phyloP scores from a whole-genome alignment of 495 filamentous ascomycete genomes.

The Hypomontagnella submonticulosa region DNA sequence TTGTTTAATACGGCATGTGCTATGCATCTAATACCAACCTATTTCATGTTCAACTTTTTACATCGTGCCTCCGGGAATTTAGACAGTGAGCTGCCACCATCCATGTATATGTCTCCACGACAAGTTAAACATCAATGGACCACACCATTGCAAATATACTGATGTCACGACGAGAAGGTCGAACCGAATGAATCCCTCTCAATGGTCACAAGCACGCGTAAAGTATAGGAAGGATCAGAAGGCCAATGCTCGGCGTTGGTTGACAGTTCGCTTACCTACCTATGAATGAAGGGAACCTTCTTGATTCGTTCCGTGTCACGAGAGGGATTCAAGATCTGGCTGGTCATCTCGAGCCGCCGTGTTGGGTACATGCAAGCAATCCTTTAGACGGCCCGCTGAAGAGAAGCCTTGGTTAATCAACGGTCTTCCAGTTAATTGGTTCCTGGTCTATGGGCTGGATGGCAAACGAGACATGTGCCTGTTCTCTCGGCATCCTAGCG shows the following conservation, averaged over 20 bases:
- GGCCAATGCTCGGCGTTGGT: slow-evolving; percentile 11
- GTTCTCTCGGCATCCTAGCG: slow-evolving; percentile 6
- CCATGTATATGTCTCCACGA: slow-evolving; percentile 6
- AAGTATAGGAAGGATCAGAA: slow-evolving; percentile 20
- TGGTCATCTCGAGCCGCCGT: slow-evolving; percentile 30
- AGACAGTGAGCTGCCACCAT: neutral
- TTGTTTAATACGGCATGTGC: slow-evolving; percentile 33
- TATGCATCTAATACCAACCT: slow-evolving; percentile 30
- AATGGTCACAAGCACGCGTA: slow-evolving; percentile 2
- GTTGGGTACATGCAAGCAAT: slow-evolving; percentile 43
- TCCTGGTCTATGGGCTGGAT: slow-evolving; percentile 8
- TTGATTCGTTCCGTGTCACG: slow-evolving; percentile 26
- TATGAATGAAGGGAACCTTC: slow-evolving; percentile 27
- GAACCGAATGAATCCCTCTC: neutral
- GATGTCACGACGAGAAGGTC: slow-evolving; percentile 3
- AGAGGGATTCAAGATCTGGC: slow-evolving; percentile 19
- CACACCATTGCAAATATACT: neutral
- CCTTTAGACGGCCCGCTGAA: slow-evolving; percentile 26
- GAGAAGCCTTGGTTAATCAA: slow-evolving; percentile 9
- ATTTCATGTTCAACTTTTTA: slow-evolving; percentile 15
- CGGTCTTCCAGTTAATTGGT: slow-evolving; percentile 20
- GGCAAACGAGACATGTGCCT: slow-evolving; percentile 15
- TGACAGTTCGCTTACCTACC: slow-evolving; percentile 1
- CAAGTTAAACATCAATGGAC: slow-evolving; percentile 1
- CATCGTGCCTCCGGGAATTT: neutral